Conservation (phyloP, 2,329 filamentous ascomycete species). For the Verticillium alfalfae region DNA sequence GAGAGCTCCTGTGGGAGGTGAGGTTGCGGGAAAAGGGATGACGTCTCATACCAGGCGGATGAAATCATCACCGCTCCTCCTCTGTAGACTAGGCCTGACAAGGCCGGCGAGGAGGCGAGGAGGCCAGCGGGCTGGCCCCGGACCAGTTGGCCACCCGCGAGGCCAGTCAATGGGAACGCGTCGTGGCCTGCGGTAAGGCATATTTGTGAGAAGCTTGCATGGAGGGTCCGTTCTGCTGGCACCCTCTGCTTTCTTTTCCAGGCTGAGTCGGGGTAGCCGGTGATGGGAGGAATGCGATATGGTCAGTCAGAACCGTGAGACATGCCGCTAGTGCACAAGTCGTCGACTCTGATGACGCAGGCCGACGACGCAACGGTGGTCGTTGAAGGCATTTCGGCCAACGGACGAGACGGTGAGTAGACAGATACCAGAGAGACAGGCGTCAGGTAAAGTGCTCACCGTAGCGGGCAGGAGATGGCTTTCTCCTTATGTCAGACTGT, state of each 20-base stretch:
- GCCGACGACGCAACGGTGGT: background rate
- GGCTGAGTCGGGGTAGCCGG: background rate
- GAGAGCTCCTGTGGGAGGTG: background rate
- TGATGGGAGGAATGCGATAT: background rate
- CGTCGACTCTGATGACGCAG: background rate
- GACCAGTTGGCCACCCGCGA: conserved; percentile 1
- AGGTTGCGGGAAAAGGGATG: background rate
- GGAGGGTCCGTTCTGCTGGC: background rate
- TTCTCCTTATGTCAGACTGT: background rate
- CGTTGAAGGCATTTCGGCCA: too few species aligned
- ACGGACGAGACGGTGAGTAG: background rate
- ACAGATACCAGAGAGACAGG: too few species aligned
- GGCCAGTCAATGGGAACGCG: background rate
- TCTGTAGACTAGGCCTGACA: background rate
- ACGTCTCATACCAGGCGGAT: background rate
- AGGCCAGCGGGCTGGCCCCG: background rate
- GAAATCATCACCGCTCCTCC: background rate
- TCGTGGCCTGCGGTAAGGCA: background rate
- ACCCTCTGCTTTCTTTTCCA: background rate
- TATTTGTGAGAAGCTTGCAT: background rate
- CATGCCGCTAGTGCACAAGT: background rate
- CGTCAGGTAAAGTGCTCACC: too few species aligned
- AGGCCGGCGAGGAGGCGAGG: background rate
- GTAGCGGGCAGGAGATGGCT: background rate
- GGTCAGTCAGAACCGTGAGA: background rate